Percentiles rank a stretch among this genome's conserved stretches.
Evolutionary conservation across 441 rosid species (phyloP).

Genomic region (Gossypium davidsonii): DNA sequence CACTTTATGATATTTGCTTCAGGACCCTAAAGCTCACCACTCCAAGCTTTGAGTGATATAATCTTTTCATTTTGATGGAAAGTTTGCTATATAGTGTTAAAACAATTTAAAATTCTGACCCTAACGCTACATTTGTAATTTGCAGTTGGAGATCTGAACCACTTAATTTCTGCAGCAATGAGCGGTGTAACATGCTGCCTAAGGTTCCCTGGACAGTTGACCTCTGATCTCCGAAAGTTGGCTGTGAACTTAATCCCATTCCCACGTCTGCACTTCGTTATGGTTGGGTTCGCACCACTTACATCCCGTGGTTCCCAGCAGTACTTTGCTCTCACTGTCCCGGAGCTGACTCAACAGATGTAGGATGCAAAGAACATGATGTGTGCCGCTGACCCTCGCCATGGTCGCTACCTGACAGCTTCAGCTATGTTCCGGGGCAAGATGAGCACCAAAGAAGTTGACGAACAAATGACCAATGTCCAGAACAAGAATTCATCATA

Average conservation of each 20-base stretch:
- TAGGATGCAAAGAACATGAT: constrained; percentile 29
- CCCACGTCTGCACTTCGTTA: constrained; percentile 74
- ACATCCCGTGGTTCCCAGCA: constrained; percentile 72
- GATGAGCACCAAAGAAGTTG: constrained; percentile 94
- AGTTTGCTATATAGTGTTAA: not conserved
- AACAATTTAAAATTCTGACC: not conserved
- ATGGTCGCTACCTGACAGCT: constrained; percentile 87
- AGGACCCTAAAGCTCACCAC: constrained; percentile 63
- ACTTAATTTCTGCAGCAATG: constrained; percentile 70
- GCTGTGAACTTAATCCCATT: constrained; percentile 72
- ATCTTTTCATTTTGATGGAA: not conserved
- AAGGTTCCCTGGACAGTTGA: constrained; percentile 74
- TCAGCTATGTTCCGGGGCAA: constrained; percentile 94
- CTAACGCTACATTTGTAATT: not conserved
- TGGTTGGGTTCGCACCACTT: constrained; percentile 74
- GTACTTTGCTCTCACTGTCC: constrained; percentile 70
- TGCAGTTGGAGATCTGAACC: constrained; percentile 73
- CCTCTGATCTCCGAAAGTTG: constrained; percentile 65
- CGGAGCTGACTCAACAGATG: constrained; percentile 66
- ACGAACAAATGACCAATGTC: constrained; percentile 80
- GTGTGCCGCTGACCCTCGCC: constrained; percentile 60
- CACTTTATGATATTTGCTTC: constrained; percentile 70
- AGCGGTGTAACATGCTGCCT: constrained; percentile 74
- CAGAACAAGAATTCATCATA: constrained; percentile 93
- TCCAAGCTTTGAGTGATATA: constrained; percentile 55